Base-by-base conservation (phyloP, 257 asterid species). In the Forsythia viridissima region DNA sequence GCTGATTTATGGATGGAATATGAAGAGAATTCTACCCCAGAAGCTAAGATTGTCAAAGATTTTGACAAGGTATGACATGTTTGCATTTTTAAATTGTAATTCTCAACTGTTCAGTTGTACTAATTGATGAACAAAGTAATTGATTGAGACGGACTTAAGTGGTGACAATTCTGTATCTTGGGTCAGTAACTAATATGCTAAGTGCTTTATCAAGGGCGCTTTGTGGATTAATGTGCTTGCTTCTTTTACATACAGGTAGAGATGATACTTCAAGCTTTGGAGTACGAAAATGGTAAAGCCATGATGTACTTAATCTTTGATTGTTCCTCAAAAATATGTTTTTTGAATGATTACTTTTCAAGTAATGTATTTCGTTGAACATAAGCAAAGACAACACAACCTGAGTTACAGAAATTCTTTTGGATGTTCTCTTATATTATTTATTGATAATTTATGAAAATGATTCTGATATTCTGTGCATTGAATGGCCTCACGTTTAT, bases 211-310 rank as follows among this genome's bases (percentile, higher is more conserved):
- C 8, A 57, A 57, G 34, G 30, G 66, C 6, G 8, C 8, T 57
- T 63, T 63, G 70, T 63, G 39, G 42, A 38, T 78, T 74, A 42
- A 30, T 61, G 24, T 74, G 59, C 63, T 39, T 68, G 80, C 70
- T 72, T 55, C 36, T 42, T 72, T 78, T 73, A 39, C 79, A 76
- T 82, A 76, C 89, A 95, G 99, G 96, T 92, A 80, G 99, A 95
- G 91, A 95, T 95, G 98, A 95, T 95, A 85, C 98, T 95, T 85
- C 99, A 95, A 84, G 98, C 98, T 73, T 85, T 90, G 82, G 99
- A 95, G 79, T 95, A 95, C 82, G 99, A 95, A 87, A 91, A 84
- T 43, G 99, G 99, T 93, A 87, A 80, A 75, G 78, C 41, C 65
- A 59, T 73, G 13, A 13, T 70, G 73, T 66, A 65, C 77, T 40